Conservation (phyloP, 2,329 filamentous ascomycete species). For the Scolecobasidium constrictum region DNA sequence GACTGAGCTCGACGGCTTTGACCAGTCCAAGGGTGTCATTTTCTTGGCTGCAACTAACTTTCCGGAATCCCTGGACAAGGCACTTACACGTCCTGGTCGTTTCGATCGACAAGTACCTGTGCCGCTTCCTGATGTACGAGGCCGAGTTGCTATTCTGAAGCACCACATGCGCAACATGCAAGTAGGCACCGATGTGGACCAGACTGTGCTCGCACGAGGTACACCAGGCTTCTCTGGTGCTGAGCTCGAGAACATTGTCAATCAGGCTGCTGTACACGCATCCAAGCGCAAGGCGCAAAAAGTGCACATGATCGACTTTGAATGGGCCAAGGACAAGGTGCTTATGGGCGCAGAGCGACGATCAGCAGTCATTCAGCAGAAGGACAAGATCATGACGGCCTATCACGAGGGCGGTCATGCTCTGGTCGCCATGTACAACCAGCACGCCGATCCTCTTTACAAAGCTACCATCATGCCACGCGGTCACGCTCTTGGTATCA, state of each 20-base stretch:
- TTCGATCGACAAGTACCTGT: conserved; percentile 92
- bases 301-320: conserved; percentile 71
- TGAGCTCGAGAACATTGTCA: conserved; percentile 92
- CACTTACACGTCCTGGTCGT: conserved; percentile 82
- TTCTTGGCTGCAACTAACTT: conserved; percentile 96
- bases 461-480: conserved; percentile 96
- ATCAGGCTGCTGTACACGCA: conserved; percentile 90
- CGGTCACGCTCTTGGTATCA: conserved; percentile 76
- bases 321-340: conserved; percentile 97
- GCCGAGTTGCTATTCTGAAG: conserved; percentile 82
- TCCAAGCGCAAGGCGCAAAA: conserved; percentile 70
- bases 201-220: conserved; percentile 72
- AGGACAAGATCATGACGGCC: conserved; percentile 92
- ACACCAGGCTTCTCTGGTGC: conserved; percentile 91
- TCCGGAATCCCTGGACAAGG: conserved; percentile 87
- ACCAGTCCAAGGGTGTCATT: conserved; percentile 87
- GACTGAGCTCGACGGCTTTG: conserved; percentile 94
- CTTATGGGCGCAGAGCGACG: conserved; percentile 92
- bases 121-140: conserved; percentile 81
- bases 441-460: conserved; percentile 69
- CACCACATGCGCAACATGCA: conserved; percentile 92
- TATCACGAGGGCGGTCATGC: conserved; percentile 96
- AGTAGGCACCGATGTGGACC: conserved; percentile 66
- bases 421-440: conserved; percentile 74
- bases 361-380: conserved; percentile 79